Evolutionary conservation across 305 asterid species (phyloP).

Genomic region (Stenogyne calaminthoides): DNA sequence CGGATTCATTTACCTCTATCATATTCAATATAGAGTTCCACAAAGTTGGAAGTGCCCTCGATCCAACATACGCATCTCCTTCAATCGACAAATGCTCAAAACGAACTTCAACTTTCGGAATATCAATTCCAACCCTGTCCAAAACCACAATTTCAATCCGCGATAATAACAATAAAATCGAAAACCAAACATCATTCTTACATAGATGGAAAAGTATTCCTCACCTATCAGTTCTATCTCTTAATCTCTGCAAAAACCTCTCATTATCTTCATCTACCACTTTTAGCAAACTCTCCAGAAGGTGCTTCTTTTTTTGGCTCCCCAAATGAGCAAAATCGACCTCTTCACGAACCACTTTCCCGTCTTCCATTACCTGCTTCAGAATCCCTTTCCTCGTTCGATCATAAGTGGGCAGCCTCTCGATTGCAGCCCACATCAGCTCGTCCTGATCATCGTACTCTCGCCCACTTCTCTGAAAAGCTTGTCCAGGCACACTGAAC

Average conservation of each 20-base stretch:
- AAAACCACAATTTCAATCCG: neutral
- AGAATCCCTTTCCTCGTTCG: slow-evolving; percentile 75
- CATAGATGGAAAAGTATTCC: slow-evolving; percentile 5
- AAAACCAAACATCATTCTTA: neutral
- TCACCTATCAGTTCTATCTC: slow-evolving; percentile 90
- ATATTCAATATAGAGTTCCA: slow-evolving; percentile 66
- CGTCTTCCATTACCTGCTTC: slow-evolving; percentile 69
- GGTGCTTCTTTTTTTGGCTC: slow-evolving; percentile 55
- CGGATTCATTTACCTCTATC: slow-evolving; percentile 57
- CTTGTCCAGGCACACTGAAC: slow-evolving; percentile 63
- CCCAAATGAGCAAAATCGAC: slow-evolving; percentile 79
- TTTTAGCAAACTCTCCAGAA: slow-evolving; percentile 61
- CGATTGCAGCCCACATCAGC: slow-evolving; percentile 94
- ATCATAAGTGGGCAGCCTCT: slow-evolving; percentile 86
- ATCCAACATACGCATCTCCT: slow-evolving; percentile 76
- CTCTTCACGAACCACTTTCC: slow-evolving; percentile 61
- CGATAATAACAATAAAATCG: neutral
- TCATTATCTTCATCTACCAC: slow-evolving; percentile 92
- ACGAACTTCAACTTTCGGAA: slow-evolving; percentile 89
- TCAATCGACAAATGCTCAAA: slow-evolving; percentile 69
- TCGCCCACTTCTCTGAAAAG: slow-evolving; percentile 67
- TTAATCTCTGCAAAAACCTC: slow-evolving; percentile 67
- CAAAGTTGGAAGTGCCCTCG: slow-evolving; percentile 94
- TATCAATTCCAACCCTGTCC: slow-evolving; percentile 78
- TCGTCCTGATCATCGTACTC: slow-evolving; percentile 84